phyloP scores from a whole-genome alignment of 805 yeast species.

The Candida maris region DNA sequence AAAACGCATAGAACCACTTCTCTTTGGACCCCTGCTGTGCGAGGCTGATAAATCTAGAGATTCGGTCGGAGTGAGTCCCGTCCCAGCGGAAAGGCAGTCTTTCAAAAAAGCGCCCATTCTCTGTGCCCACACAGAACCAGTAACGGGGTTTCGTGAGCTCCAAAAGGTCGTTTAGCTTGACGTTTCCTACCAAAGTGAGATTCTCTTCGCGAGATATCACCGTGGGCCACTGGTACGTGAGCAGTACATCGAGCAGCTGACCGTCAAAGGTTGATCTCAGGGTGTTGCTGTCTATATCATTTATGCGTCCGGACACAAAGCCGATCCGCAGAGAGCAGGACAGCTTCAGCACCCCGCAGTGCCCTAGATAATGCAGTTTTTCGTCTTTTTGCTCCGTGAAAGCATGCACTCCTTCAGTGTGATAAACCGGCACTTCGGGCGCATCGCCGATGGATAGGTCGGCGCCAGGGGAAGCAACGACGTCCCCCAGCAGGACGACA shows the following conservation, averaged over 20 bases:
- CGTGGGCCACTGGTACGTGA: slow-evolving; percentile 61
- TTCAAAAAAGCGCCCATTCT: slow-evolving; percentile 48
- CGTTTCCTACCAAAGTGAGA: slow-evolving; percentile 42
- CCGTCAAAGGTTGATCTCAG: slow-evolving; percentile 17
- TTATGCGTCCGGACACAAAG: slow-evolving; percentile 37
- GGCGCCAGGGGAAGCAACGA: slow-evolving; percentile 15
- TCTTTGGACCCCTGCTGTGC: slow-evolving; percentile 52
- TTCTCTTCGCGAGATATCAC: slow-evolving; percentile 43
- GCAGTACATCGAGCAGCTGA: slow-evolving; percentile 46
- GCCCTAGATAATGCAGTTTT: slow-evolving; percentile 32
- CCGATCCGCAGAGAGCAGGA: slow-evolving; percentile 47
- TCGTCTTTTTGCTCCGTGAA: slow-evolving; percentile 12
- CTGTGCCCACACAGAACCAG: slow-evolving; percentile 57
- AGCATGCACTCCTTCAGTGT: slow-evolving; percentile 21
- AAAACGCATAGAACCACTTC: slow-evolving; percentile 78
- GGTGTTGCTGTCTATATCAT: slow-evolving; percentile 19
- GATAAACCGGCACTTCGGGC: slow-evolving; percentile 24
- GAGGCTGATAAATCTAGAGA: slow-evolving; percentile 64
- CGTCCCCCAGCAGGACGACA: slow-evolving; percentile 51
- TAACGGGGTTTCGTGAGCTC: slow-evolving; percentile 54
- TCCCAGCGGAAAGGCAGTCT: slow-evolving; percentile 57
- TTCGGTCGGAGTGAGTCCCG: slow-evolving; percentile 28
- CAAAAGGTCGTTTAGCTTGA: slow-evolving; percentile 44
- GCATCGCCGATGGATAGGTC: slow-evolving; percentile 8
- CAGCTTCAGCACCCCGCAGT: slow-evolving; percentile 37